These are phyloP conservation scores for Suillus occidentalis DNA, from an alignment of 768 basidiomycete genomes.

Conservation along the genomic window DNA sequence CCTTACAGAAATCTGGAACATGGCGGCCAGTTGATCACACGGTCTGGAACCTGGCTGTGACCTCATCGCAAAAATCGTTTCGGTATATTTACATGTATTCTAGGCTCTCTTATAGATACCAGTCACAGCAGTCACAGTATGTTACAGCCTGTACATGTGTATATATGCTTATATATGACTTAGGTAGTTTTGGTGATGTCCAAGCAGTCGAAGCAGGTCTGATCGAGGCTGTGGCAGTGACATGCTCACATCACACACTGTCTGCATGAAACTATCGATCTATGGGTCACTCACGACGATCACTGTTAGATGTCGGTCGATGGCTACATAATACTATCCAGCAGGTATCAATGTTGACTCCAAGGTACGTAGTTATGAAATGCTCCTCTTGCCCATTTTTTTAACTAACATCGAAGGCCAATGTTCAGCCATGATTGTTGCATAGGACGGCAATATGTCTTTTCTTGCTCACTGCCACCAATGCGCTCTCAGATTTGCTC, in stretches of 20 bases:
- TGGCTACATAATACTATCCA: neutral
- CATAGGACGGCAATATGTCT: no score
- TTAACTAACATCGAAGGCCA: neutral
- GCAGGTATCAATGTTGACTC: neutral
- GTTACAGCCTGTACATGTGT: neutral
- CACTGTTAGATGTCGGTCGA: neutral
- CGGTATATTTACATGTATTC: neutral
- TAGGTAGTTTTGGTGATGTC: neutral
- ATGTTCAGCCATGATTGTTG: no score
- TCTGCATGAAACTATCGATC: no score
- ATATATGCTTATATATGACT: neutral
- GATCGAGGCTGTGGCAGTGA: no score
- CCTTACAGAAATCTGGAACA: no score
- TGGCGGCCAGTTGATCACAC: no score
- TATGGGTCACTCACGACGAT: no score
- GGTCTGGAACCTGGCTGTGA: neutral
- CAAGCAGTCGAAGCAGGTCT: no score
- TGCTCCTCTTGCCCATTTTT: neutral
- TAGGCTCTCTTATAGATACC: neutral
- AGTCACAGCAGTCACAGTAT: neutral
- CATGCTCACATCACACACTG: no score
- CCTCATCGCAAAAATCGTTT: neutral
- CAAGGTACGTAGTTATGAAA: neutral
- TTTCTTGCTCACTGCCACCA: conserved; percentile 33
- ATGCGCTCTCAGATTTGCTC: conserved; percentile 67